Conservation (phyloP, 2,329 filamentous ascomycete species). For the Grosmannia huntii region DNA sequence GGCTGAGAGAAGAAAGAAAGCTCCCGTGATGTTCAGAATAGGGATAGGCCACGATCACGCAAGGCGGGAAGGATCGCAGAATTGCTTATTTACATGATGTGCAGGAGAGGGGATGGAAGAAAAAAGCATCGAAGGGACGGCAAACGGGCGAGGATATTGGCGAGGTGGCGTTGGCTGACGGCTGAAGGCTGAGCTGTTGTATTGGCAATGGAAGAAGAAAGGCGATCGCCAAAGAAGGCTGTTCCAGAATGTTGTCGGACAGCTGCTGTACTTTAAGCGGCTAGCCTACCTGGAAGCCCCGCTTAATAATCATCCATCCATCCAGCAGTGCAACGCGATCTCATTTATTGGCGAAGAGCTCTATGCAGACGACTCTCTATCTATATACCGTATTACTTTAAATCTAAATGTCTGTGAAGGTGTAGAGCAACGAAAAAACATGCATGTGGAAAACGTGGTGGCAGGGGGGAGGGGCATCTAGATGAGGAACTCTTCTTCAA, state of each 20-base stretch:
- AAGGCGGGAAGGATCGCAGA: not conserved
- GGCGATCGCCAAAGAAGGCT: not conserved
- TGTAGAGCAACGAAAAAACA: not conserved
- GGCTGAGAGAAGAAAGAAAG: not conserved
- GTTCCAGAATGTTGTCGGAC: not conserved
- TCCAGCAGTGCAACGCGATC: not conserved
- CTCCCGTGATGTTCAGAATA: not conserved
- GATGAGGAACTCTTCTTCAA: constrained; percentile 58
- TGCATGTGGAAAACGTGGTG: not conserved
- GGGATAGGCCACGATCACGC: not conserved
- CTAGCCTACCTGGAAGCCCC: not conserved
- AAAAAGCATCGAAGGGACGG: not conserved
- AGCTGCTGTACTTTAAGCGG: not conserved
- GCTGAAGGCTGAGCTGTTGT: not conserved
- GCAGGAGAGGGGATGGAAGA: not conserved
- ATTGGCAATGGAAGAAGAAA: not conserved
- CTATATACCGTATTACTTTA: not conserved
- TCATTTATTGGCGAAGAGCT: not conserved
- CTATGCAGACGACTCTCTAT: not conserved
- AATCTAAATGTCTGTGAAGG: not conserved
- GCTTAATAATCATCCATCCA: not conserved
- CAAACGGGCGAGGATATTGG: not conserved
- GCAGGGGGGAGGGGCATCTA: not conserved
- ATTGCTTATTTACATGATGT: not conserved
- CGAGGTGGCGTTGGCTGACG: not conserved